These are phyloP conservation scores for Amanita pseudoporphyria DNA, from an alignment of 768 basidiomycete genomes.

Conservation along the genomic window DNA sequence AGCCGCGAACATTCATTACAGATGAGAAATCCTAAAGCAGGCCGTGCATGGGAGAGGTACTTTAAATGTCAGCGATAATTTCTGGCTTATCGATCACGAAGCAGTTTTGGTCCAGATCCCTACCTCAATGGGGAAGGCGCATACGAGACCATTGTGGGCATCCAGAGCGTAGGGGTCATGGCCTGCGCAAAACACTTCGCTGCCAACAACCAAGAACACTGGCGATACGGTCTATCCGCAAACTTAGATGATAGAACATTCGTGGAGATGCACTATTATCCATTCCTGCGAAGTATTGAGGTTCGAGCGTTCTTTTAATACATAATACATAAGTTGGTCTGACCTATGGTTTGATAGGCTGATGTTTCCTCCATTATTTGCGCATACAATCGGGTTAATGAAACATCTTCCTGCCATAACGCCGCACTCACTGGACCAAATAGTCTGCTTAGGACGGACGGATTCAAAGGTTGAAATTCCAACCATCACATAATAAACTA, in stretches of 20 bases:
- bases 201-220: slow-evolving; percentile 30
- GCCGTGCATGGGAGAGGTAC: slow-evolving; percentile 29
- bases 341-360: slow-evolving; percentile 22
- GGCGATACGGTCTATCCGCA: slow-evolving; percentile 24
- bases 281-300: slow-evolving; percentile 40
- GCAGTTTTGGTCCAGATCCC: slow-evolving; percentile 38
- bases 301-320: slow-evolving; percentile 14
- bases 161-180: slow-evolving; percentile 41
- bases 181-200: slow-evolving; percentile 37
- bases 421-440: slow-evolving; percentile 33
- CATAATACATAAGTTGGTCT: not conserved
- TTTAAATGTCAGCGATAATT: not conserved
- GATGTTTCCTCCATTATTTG: slow-evolving; percentile 44
- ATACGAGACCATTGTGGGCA: slow-evolving; percentile 38
- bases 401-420: slow-evolving; percentile 59
- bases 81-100: not conserved
- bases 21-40: slow-evolving; percentile 31
- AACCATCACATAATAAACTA: not conserved
- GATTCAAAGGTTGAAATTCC: slow-evolving; percentile 29
- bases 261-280: slow-evolving; percentile 35
- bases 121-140: slow-evolving; percentile 44
- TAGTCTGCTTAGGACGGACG: slow-evolving; percentile 28
- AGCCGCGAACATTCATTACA: slow-evolving; percentile 4
- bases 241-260: slow-evolving; percentile 40
- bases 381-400: slow-evolving; percentile 44